phyloP scores from a whole-genome alignment of 345 rosid species.

The Ceriops decandra region DNA sequence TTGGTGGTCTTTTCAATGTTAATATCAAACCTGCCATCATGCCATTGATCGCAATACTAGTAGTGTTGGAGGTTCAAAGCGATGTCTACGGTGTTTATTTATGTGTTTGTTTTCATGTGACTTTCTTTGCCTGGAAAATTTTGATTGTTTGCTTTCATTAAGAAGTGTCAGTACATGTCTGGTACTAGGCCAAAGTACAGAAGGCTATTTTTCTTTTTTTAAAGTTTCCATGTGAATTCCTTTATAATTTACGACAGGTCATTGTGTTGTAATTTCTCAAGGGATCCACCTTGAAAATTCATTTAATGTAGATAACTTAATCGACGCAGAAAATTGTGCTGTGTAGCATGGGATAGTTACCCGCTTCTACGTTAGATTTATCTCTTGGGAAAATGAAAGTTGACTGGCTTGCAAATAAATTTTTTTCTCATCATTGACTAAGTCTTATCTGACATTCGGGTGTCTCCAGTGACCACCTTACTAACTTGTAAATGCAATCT shows the following conservation, averaged over 20 bases:
- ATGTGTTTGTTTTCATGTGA: conserved; percentile 1
- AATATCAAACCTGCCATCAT: too few species aligned
- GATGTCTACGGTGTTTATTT: conserved; percentile 54
- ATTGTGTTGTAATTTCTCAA: too few species aligned
- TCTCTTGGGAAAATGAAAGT: conserved; percentile 1
- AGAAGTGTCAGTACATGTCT: background rate
- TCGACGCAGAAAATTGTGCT: too few species aligned
- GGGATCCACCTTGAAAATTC: background rate
- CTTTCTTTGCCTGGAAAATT: background rate
- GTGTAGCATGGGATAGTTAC: background rate
- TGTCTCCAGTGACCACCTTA: conserved; percentile 4
- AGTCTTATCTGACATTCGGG: background rate
- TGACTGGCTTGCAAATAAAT: background rate
- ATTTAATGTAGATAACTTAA: too few species aligned
- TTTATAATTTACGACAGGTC: too few species aligned
- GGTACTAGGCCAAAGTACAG: too few species aligned
- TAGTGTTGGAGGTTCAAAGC: conserved; percentile 61
- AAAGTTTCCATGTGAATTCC: too few species aligned
- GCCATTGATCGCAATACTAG: conserved; percentile 30
- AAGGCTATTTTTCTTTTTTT: too few species aligned
- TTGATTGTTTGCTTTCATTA: background rate
- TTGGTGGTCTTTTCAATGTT: too few species aligned
- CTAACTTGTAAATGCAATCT: conserved; percentile 15
- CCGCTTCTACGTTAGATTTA: background rate
- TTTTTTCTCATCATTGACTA: background rate